Evolutionary conservation across 2,329 filamentous ascomycete species (phyloP).

Genomic region (Penicillium nordicum): DNA sequence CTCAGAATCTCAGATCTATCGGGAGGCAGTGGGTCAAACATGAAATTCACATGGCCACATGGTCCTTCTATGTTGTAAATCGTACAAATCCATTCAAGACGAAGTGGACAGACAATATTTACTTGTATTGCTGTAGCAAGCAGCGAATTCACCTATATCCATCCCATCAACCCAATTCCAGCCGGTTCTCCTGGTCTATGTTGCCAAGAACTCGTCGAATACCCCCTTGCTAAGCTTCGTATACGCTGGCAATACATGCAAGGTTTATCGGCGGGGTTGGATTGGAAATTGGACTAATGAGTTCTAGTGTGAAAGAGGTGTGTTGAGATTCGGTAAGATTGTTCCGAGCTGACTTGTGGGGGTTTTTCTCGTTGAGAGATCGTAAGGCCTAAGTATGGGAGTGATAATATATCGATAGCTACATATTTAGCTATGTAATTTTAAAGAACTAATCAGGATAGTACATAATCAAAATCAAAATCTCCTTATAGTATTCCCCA

Average conservation of each 20-base stretch:
- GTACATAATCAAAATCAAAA: no score
- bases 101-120: background rate
- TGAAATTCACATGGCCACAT: background rate
- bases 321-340: no score
- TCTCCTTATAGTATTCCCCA: no score
- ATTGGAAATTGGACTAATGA: no score
- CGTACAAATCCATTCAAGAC: background rate
- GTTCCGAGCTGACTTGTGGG: no score
- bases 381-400: no score
- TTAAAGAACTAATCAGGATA: background rate
- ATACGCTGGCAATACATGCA: conserved; percentile 7
- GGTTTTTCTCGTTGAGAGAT: no score
- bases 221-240: conserved; percentile 6
- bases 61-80: no score
- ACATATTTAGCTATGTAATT: background rate
- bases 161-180: conserved; percentile 9
- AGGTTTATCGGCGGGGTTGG: no score
- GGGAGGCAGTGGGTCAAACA: background rate
- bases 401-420: background rate
- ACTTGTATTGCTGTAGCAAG: background rate
- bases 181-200: conserved; percentile 6
- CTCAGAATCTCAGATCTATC: background rate
- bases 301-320: no score
- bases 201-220: conserved; percentile 2
- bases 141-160: conserved; percentile 7